Evolutionary conservation across 2,329 filamentous ascomycete species (phyloP), one percentile per base, ranked within the genome.

Genomic region (Biscogniauxia mediterranea): DNA sequence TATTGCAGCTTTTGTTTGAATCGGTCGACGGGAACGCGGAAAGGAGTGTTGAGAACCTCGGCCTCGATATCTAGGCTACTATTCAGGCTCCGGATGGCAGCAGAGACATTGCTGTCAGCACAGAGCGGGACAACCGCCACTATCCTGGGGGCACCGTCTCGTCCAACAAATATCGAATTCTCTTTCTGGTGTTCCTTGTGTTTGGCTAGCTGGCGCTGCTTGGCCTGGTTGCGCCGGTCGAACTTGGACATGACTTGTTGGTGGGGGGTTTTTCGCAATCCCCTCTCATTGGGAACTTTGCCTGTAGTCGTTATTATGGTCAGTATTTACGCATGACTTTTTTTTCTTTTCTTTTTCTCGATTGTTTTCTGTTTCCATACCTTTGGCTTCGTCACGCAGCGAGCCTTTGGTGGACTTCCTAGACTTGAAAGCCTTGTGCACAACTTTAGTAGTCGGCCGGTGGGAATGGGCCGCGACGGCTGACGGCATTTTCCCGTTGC

Each of bases 221-320:
- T 94, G 69, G 92, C 91, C 80, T 96, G 92, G 77, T 99, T 98
- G 70, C 92, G 89, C 62, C 95, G 90, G 77, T 97, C 93, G 75
- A 99, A 85, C 79, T 98, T 99, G 61, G 93, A 96, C 91, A 97
- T 94, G 79, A 97, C 87, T 79, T 97, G 92, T 76, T 99, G 95
- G 76, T 97, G 92, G 59, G 92, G 92, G 17, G 94, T 97, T 77
- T 92, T 96, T 72, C 94, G 88, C 70, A 83, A 82, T 63, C 89
- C 89, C 70, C 84, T 86, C 73, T 96, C 91, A 71, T 86, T 80
- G 59, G 83, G 89, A 55, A 94, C 84, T 77, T 95, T 95, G 74
- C 93, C 92, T 95, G 64, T 46, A 61, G 19, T 32, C 46, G 17
- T 28, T 56, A 54, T 28, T 21, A 13, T 42, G 20, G n/a, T 52